Percentiles rank a stretch among this genome's conserved stretches.
Evolutionary conservation across 257 asterid genomes (phyloP).

Genomic region (Solanum lignicaule): DNA sequence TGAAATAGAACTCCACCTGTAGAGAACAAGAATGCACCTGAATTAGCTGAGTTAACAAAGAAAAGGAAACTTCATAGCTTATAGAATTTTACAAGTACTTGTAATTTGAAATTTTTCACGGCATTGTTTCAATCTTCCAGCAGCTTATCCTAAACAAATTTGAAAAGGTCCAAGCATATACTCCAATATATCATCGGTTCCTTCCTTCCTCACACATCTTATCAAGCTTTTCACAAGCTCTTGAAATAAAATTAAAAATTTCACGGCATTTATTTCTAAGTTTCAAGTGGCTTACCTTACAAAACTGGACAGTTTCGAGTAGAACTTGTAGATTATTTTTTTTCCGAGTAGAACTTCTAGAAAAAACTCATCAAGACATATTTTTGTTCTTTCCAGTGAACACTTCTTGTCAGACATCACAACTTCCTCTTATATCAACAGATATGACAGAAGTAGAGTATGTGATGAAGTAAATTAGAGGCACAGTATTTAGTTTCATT

Average conservation of each 20-base stretch:
- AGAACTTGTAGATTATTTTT: neutral
- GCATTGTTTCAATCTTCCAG: neutral
- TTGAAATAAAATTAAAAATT: neutral
- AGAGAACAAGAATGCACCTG: neutral
- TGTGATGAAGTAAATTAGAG: neutral
- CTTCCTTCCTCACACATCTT: neutral
- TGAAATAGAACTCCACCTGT: slow-evolving; percentile 90
- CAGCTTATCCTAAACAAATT: neutral
- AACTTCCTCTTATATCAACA: neutral
- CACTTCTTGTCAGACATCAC: neutral
- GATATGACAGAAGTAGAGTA: neutral
- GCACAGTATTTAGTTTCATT: neutral
- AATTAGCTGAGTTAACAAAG: neutral
- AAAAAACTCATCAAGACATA: neutral
- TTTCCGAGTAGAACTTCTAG: neutral
- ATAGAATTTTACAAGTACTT: neutral
- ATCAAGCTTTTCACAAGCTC: neutral
- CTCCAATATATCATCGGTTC: neutral
- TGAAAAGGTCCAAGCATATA: neutral
- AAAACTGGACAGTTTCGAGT: neutral
- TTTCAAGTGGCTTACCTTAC: neutral
- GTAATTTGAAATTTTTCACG: neutral
- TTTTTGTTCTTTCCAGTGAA: neutral
- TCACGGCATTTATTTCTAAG: neutral
- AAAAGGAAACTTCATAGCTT: neutral